Evolutionary conservation across 2,329 filamentous ascomycete genomes (phyloP).

Genomic region (Shiraia bambusicola): DNA sequence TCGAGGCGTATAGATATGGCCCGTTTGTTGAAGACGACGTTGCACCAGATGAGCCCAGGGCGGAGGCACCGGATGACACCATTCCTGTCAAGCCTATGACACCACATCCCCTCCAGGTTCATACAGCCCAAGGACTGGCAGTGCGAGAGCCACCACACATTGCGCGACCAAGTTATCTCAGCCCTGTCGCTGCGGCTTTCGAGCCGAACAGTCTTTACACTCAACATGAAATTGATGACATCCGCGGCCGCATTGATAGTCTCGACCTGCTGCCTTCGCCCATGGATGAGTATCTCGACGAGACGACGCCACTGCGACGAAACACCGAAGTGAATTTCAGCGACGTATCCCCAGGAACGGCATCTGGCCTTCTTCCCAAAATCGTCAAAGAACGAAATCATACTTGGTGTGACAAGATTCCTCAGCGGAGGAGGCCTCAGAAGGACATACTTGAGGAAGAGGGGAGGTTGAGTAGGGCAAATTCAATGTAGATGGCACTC

Average conservation of each 20-base stretch:
- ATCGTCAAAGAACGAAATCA: slow-evolving; percentile 5
- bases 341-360: not conserved
- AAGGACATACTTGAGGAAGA: not conserved
- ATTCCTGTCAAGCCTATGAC: slow-evolving; percentile 2
- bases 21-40: slow-evolving; percentile 17
- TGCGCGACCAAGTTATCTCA: slow-evolving; percentile 18
- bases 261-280: slow-evolving; percentile 18
- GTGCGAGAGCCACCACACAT: slow-evolving; percentile 18
- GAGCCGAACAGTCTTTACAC: slow-evolving; percentile 12
- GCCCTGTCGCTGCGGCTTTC: slow-evolving; percentile 28
- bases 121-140: not conserved
- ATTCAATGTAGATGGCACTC: slow-evolving; percentile 24
- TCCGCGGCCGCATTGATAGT: slow-evolving; percentile 13
- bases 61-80: not conserved
- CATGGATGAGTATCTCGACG: not conserved
- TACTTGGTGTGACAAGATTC: slow-evolving; percentile 8
- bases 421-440: slow-evolving; percentile 4
- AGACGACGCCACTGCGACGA: slow-evolving; percentile 12
- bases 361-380: not conserved
- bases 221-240: not conserved
- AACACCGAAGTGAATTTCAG: slow-evolving; percentile 17
- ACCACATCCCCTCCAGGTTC: slow-evolving; percentile 4
- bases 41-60: slow-evolving; percentile 21
- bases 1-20: slow-evolving; percentile 17
- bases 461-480: slow-evolving; percentile 12